Percentiles rank a stretch among this genome's conserved stretches.
Evolutionary conservation across 345 rosid species (phyloP).

Genomic region (Hibiscus syriacus): DNA sequence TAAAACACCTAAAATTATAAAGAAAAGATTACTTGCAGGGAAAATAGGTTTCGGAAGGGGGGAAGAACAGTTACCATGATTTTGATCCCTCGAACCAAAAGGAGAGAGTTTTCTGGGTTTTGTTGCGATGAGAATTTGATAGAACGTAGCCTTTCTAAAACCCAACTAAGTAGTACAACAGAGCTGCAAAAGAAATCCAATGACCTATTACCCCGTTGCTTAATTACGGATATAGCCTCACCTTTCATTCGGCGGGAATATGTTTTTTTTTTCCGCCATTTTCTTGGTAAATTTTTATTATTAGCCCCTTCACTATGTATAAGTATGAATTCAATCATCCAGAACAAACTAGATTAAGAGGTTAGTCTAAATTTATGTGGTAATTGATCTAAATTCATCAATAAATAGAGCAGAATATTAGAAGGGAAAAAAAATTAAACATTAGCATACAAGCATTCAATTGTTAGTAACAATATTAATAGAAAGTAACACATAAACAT

Average conservation of each 20-base stretch:
- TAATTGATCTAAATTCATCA: too few species aligned
- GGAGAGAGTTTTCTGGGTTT: not conserved
- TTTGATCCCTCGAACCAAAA: not conserved
- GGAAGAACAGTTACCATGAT: slow-evolving; percentile 3
- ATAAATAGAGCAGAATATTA: too few species aligned
- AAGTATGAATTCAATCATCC: too few species aligned
- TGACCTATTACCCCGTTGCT: not conserved
- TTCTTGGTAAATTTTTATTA: too few species aligned
- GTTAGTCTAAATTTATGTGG: too few species aligned
- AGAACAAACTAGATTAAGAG: too few species aligned
- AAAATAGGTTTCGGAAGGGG: not conserved
- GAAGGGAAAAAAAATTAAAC: not conserved
- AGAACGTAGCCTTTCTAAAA: not conserved
- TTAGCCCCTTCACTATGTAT: too few species aligned
- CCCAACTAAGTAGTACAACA: not conserved
- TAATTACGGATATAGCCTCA: not conserved
- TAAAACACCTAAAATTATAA: not conserved
- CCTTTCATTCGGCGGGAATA: not conserved
- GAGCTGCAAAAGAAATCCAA: too few species aligned
- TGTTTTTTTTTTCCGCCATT: not conserved
- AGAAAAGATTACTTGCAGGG: not conserved
- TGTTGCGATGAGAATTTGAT: not conserved
- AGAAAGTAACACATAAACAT: not conserved
- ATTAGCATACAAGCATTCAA: not conserved
- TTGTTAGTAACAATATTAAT: not conserved